Percentiles rank a stretch among this genome's conserved stretches.
These are phyloP conservation scores for Cercophora sp. DNA, from an alignment of 495 filamentous ascomycete genomes.

Conservation along the genomic window DNA sequence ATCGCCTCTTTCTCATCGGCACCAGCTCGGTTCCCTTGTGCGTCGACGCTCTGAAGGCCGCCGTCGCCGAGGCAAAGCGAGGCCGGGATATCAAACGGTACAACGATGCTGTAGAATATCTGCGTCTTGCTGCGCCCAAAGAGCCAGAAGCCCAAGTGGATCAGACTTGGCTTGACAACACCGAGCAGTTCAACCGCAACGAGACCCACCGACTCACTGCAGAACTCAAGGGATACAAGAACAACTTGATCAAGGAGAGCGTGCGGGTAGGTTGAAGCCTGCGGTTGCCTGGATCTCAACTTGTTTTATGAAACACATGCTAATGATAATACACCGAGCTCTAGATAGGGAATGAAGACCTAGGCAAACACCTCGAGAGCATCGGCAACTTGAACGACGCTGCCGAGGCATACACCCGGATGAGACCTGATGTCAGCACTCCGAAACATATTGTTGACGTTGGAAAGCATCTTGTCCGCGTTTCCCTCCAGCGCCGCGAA, in stretches of 20 bases:
- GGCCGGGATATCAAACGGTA: slow-evolving; percentile 74
- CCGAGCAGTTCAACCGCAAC: slow-evolving; percentile 56
- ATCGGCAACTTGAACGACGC: slow-evolving; percentile 40
- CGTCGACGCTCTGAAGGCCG: slow-evolving; percentile 74
- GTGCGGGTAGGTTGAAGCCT: slow-evolving; percentile 62
- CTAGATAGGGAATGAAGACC: slow-evolving; percentile 47
- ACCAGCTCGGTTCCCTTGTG: slow-evolving; percentile 69
- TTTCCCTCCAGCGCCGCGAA: slow-evolving; percentile 42
- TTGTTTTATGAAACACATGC: background rate
- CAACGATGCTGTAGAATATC: slow-evolving; percentile 59
- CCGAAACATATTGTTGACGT: slow-evolving; percentile 41
- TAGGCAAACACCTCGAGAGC: slow-evolving; percentile 43
- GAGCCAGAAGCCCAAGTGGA: slow-evolving; percentile 68
- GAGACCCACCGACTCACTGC: slow-evolving; percentile 71
- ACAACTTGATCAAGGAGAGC: slow-evolving; percentile 96
- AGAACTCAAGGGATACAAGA: slow-evolving; percentile 90
- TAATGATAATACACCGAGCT: background rate
- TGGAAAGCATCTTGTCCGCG: slow-evolving; percentile 38
- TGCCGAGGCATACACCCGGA: slow-evolving; percentile 38
- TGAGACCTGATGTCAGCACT: slow-evolving; percentile 46
- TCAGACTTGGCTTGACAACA: slow-evolving; percentile 62
- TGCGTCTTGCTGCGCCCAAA: slow-evolving; percentile 57
- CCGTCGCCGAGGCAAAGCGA: slow-evolving; percentile 69
- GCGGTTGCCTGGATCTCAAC: background rate
- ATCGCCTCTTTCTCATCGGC: slow-evolving; percentile 79